Evolutionary conservation across 805 yeast species (phyloP).

Genomic region (Scheffersomyces coipomensis): DNA sequence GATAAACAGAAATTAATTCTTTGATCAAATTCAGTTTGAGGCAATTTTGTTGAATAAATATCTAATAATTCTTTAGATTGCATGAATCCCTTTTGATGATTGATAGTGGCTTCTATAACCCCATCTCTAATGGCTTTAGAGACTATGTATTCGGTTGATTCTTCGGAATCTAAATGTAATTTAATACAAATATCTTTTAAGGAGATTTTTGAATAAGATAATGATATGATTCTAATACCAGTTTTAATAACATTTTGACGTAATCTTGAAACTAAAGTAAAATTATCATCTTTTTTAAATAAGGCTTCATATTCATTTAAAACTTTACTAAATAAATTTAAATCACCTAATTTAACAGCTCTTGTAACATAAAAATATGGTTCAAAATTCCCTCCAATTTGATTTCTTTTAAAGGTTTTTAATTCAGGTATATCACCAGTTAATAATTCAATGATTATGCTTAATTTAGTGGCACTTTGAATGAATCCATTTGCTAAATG

Average conservation of each 20-base stretch:
- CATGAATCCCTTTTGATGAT: conserved; percentile 89
- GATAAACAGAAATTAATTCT: conserved; percentile 90
- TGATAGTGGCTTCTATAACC: conserved; percentile 90
- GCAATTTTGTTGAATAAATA: conserved; percentile 82
- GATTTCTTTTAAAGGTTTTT: conserved; percentile 65
- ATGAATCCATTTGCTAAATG: conserved; percentile 80
- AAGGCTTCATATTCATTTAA: conserved; percentile 58
- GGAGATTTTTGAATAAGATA: conserved; percentile 88
- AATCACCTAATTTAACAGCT: conserved; percentile 91
- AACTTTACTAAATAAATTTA: conserved; percentile 73
- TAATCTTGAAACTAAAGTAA: conserved; percentile 79
- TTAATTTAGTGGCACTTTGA: conserved; percentile 85
- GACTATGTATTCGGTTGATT: conserved; percentile 94
- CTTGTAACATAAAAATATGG: conserved; percentile 87
- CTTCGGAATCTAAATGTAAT: conserved; percentile 88
- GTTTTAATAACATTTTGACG: conserved; percentile 98
- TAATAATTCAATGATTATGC: conserved; percentile 82
- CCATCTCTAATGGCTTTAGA: conserved; percentile 97
- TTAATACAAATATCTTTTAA: conserved; percentile 92
- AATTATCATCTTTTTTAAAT: conserved; percentile 75
- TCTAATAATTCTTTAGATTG: conserved; percentile 85
- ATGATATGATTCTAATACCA: conserved; percentile 89
- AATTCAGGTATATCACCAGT: conserved; percentile 97
- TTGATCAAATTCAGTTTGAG: conserved; percentile 86
- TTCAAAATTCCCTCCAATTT: conserved; percentile 52